Conservation (phyloP, 805 yeast genomes). For the Candida nemodendra region DNA sequence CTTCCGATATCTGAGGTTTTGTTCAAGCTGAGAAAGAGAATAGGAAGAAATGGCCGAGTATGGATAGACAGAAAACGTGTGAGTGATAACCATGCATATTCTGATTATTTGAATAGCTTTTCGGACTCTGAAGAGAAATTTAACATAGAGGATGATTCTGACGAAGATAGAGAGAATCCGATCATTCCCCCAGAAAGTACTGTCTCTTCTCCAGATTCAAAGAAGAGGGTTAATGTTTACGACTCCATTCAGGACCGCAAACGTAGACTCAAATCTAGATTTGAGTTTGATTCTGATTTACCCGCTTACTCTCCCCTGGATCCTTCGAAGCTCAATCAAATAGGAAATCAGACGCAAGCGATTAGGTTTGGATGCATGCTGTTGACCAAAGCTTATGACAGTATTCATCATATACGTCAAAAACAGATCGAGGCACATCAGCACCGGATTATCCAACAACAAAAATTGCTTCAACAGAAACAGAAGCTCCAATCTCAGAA, state of each 20-base stretch:
- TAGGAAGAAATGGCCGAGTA: constrained; percentile 66
- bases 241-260: constrained; percentile 34
- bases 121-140: constrained; percentile 24
- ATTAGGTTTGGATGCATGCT: constrained; percentile 92
- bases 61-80: constrained; percentile 72
- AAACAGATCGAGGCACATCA: constrained; percentile 50
- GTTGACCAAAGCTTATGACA: constrained; percentile 82
- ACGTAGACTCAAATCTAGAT: constrained; percentile 46
- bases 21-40: constrained; percentile 67
- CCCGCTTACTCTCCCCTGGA: constrained; percentile 56
- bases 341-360: constrained; percentile 82
- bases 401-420: constrained; percentile 72
- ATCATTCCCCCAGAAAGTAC: constrained; percentile 13
- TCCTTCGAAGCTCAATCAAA: constrained; percentile 80
- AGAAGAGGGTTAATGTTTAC: constrained; percentile 31
- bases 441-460: constrained; percentile 31
- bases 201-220: constrained; percentile 3
- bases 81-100: constrained; percentile 19
- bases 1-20: constrained; percentile 46
- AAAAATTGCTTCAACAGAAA: constrained; percentile 34
- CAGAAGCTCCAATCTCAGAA: constrained; percentile 35
- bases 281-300: constrained; percentile 49
- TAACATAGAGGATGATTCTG: constrained; percentile 6
- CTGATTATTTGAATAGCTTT: constrained; percentile 13
- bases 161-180: constrained; percentile 4